Conservation (phyloP, 108 stramenopile species). For the Aurantiochytrium sp. region DNA sequence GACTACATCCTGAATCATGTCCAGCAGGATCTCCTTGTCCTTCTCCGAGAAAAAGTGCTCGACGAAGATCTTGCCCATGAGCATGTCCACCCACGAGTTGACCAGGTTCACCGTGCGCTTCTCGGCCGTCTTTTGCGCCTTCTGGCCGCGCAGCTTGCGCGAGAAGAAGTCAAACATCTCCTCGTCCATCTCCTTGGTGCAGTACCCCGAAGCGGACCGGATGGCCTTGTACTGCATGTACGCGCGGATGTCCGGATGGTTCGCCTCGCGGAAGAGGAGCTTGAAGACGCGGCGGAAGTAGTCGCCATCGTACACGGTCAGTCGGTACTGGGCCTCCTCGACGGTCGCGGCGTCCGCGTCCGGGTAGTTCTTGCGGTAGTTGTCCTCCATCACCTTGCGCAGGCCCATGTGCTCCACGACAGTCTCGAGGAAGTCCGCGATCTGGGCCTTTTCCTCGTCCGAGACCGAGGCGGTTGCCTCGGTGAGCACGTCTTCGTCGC, state of each 20-base stretch:
- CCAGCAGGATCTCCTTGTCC: conserved; percentile 58
- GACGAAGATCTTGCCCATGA: conserved; percentile 71
- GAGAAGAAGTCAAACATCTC: conserved; percentile 69
- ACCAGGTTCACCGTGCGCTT: conserved; percentile 72
- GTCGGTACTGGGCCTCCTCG: neutral
- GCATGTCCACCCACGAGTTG: conserved; percentile 68
- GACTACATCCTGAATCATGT: conserved; percentile 71
- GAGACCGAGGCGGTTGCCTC: neutral
- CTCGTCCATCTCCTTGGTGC: conserved; percentile 57
- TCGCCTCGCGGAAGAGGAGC: conserved; percentile 41
- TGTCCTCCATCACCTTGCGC: conserved; percentile 3
- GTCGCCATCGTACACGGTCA: neutral
- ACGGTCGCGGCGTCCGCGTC: neutral
- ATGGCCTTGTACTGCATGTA: conserved; percentile 63
- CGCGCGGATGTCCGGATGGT: conserved; percentile 41
- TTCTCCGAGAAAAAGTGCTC: conserved; percentile 66
- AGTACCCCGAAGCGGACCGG: conserved; percentile 56
- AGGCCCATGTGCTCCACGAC: neutral
- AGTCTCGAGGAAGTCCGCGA: neutral
- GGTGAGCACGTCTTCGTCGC: neutral
- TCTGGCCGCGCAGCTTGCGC: conserved; percentile 60
- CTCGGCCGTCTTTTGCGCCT: conserved; percentile 72
- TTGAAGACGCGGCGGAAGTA: conserved; percentile 26
- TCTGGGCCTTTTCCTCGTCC: neutral
- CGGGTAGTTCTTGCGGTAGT: conserved; percentile 27